Percentiles rank a stretch among this genome's conserved stretches.
These are phyloP conservation scores for Naematelia encephala DNA, from an alignment of 768 basidiomycete genomes.

Conservation along the genomic window DNA sequence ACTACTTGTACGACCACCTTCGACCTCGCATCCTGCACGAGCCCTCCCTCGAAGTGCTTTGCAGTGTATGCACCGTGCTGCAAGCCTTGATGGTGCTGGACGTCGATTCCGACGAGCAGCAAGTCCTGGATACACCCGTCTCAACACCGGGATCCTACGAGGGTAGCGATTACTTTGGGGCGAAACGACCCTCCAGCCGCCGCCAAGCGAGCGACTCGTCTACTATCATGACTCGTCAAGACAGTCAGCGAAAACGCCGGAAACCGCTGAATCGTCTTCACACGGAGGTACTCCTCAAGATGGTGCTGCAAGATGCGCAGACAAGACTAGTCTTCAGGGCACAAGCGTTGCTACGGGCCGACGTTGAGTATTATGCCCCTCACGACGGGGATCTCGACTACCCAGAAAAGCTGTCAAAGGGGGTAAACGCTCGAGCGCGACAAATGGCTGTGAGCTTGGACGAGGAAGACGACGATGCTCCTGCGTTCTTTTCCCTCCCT, in stretches of 20 bases:
- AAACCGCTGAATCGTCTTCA: constrained; percentile 62
- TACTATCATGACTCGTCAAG: background rate
- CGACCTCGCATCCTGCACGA: constrained; percentile 94
- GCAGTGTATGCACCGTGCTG: constrained; percentile 92
- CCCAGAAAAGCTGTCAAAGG: constrained; percentile 64
- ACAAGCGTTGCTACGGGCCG: constrained; percentile 81
- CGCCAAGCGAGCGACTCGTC: background rate
- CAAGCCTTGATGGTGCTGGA: constrained; percentile 95
- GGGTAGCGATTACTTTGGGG: constrained; percentile 9
- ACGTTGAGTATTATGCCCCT: constrained; percentile 77
- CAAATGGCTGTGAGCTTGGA: constrained; percentile 26
- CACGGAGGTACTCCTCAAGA: constrained; percentile 74
- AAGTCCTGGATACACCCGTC: constrained; percentile 22
- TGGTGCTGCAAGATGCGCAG: constrained; percentile 94
- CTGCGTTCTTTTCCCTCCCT: constrained; percentile 63
- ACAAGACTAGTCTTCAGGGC: constrained; percentile 94
- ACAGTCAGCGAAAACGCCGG: constrained; percentile 1
- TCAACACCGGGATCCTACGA: constrained; percentile 21
- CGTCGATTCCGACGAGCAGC: constrained; percentile 50
- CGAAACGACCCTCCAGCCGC: constrained; percentile 5
- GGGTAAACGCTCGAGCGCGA: constrained; percentile 10
- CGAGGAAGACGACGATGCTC: constrained; percentile 55
- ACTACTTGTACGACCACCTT: constrained; percentile 90
- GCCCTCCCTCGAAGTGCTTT: constrained; percentile 76
- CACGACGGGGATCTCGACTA: constrained; percentile 76